Base-by-base conservation (phyloP, 768 basidiomycete genomes). In the Kwoniella bestiolae region DNA sequence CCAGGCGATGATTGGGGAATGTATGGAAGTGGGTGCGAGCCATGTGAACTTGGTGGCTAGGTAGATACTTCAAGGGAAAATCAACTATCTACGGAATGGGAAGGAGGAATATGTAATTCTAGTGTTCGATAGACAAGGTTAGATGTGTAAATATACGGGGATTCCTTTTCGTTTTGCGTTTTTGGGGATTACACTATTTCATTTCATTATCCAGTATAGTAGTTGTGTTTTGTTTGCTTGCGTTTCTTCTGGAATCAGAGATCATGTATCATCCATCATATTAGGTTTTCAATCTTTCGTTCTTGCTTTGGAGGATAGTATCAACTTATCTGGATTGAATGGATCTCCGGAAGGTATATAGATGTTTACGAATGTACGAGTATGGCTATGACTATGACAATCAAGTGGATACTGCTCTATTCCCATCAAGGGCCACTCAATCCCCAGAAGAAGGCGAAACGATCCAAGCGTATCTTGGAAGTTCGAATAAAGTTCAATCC, bases 1-100 rank as follows among this genome's bases (percentile, higher is more conserved):
- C 14, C 70, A 76, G 34, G 70, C 70, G 3, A 76, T 76, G 75
- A 72, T 76, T 66, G 75, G 70, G 16, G 75, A 76, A 51, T 58
- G 49, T 21, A 61, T 69, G 23, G 75, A 76, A 34, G 66, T 63
- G n/a, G 71, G 71, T 18, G 31, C 57, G 9, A 63, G 28, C 21
- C 59, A 67, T 52, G 65, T 72, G 0, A 63, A 68, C 28, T 38
- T 72, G 7, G 45, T 72, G 25, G 71, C 71, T 47, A 64, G 65
- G 56, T 66, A 56, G 50, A 25, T n/a, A n/a, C n/a, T 25, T 11
- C 14, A 21, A 53, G 11, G 29, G 11, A 53, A 47, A 47, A 47
- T 25, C 5, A 21, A n/a, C 23, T 47, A 25, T 9, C 25, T 47
- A 21, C 18, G 25, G n/a, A 25, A n/a, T 12, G 23, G n/a, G 25